These are phyloP conservation scores for Penstemon newberryi DNA, from an alignment of 257 asterid species.

Conservation along the genomic window DNA sequence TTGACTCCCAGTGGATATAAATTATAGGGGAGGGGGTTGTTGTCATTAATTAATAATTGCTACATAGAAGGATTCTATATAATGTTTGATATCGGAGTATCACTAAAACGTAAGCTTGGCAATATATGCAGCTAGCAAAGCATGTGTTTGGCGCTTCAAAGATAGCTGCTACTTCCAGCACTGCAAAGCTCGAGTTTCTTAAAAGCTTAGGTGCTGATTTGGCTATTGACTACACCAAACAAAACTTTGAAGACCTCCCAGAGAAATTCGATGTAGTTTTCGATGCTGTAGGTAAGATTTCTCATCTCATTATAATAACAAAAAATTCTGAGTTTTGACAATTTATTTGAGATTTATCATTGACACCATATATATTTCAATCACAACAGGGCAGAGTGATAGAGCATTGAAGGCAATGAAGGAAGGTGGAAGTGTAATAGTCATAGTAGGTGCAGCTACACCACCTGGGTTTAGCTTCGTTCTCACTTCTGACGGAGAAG, in stretches of 20 bases:
- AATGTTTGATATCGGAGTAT: neutral
- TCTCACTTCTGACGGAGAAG: constrained; percentile 71
- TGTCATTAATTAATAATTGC: too few species aligned
- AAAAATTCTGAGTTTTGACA: neutral
- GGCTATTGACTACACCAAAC: constrained; percentile 85
- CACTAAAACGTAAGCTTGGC: neutral
- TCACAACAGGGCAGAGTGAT: constrained; percentile 74
- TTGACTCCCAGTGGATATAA: too few species aligned
- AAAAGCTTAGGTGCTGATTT: constrained; percentile 82
- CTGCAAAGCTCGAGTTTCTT: constrained; percentile 58
- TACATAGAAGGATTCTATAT: too few species aligned
- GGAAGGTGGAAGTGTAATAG: constrained; percentile 83
- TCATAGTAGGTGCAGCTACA: constrained; percentile 69
- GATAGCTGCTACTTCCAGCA: constrained; percentile 83
- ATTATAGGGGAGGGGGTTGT: too few species aligned
- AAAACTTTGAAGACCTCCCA: constrained; percentile 62
- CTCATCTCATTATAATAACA: neutral
- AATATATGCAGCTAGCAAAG: constrained; percentile 63
- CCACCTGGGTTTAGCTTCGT: constrained; percentile 90
- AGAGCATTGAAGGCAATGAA: constrained; percentile 79
- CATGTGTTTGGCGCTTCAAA: constrained; percentile 88
- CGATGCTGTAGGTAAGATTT: constrained; percentile 78
- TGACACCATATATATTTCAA: neutral
- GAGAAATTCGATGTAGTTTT: constrained; percentile 80
- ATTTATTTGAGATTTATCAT: neutral